Evolutionary conservation across 2,329 filamentous ascomycete genomes (phyloP).

Genomic region (Colletotrichum tropicicola): DNA sequence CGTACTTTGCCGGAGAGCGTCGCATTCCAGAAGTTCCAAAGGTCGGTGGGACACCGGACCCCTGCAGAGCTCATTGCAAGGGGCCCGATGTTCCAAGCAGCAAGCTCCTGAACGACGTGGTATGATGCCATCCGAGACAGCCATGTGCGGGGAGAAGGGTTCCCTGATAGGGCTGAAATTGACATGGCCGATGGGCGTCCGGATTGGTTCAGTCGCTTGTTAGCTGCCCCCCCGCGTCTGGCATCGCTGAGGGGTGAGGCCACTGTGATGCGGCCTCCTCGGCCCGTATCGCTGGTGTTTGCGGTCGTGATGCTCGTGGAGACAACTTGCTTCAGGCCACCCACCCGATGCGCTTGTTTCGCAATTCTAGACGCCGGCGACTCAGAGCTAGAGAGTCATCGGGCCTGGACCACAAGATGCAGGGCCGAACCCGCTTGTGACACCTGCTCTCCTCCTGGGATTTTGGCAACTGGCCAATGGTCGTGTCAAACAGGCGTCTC

Average conservation of each 20-base stretch:
- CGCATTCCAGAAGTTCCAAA: too few species aligned
- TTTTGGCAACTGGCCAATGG: too few species aligned
- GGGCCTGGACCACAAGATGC: not conserved
- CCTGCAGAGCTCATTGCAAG: too few species aligned
- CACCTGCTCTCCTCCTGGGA: too few species aligned
- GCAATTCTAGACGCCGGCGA: not conserved
- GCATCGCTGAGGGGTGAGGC: not conserved
- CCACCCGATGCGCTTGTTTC: not conserved
- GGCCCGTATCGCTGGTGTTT: not conserved
- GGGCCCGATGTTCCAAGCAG: too few species aligned
- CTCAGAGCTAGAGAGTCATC: not conserved
- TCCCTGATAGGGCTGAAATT: constrained; percentile 15
- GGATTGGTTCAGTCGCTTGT: not conserved
- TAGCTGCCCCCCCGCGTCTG: constrained; percentile 11
- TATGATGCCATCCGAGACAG: too few species aligned
- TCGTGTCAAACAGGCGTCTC: not conserved
- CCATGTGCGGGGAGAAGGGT: constrained; percentile 6
- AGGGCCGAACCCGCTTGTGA: too few species aligned
- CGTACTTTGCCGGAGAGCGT: too few species aligned
- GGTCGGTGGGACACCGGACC: too few species aligned
- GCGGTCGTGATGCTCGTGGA: too few species aligned
- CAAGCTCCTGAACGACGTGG: too few species aligned
- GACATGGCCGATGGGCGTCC: not conserved
- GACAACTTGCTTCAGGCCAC: not conserved
- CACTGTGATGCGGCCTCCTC: not conserved